phyloP scores from a whole-genome alignment of 805 yeast species.

The Candida glaebosa region DNA sequence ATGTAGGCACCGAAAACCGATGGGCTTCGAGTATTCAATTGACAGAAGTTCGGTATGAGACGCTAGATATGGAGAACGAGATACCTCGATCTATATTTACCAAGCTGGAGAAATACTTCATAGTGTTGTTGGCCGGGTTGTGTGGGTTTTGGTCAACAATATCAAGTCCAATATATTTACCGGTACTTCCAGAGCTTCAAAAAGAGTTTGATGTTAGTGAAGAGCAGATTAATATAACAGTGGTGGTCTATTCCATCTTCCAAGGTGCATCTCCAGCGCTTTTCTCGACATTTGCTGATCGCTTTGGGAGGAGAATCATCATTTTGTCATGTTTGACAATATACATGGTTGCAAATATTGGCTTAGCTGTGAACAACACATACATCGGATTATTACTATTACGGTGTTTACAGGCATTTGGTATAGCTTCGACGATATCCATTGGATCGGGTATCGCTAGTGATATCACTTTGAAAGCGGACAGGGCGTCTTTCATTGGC shows the following conservation, averaged over 20 bases:
- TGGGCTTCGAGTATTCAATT: conserved; percentile 3
- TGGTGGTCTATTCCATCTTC: conserved; percentile 67
- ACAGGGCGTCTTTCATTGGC: conserved; percentile 68
- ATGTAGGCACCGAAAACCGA: neutral
- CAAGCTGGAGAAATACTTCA: conserved; percentile 32
- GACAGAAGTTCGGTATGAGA: neutral
- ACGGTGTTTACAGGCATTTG: conserved; percentile 67
- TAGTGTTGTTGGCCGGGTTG: conserved; percentile 39
- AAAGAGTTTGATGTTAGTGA: conserved; percentile 50
- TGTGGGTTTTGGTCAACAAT: conserved; percentile 62
- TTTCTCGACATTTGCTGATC: conserved; percentile 64
- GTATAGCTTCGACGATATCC: conserved; percentile 69
- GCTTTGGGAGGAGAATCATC: conserved; percentile 66
- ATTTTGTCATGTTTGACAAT: conserved; percentile 48
- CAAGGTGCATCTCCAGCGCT: conserved; percentile 74
- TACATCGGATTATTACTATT: conserved; percentile 59
- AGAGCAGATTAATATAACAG: conserved; percentile 60
- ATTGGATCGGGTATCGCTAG: conserved; percentile 65
- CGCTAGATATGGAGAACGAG: neutral
- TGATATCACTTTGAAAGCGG: conserved; percentile 59
- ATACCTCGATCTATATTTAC: conserved; percentile 35
- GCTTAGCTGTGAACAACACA: conserved; percentile 51
- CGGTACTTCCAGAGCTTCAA: conserved; percentile 60
- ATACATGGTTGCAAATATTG: conserved; percentile 58
- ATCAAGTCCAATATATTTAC: conserved; percentile 73